Conservation (phyloP, 768 basidiomycete genomes). For the Udeniomyces megalosporus region DNA sequence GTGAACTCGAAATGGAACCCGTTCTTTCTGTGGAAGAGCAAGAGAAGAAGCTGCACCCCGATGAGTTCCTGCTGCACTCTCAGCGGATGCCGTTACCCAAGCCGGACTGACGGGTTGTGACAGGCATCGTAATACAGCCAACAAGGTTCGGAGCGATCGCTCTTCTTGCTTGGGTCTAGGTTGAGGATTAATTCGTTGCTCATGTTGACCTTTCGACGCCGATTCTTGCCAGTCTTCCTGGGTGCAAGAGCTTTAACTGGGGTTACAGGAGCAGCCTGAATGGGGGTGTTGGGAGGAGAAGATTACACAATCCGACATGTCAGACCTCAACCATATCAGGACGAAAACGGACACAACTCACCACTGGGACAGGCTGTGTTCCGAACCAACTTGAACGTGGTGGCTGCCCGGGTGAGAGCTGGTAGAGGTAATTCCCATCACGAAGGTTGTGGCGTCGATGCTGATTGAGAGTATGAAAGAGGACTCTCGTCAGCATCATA, state of each 20-base stretch:
- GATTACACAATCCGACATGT: no score
- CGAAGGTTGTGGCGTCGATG: not conserved
- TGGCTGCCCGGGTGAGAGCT: not conserved
- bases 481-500: constrained; percentile 6
- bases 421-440: constrained; percentile 14
- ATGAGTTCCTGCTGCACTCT: no score
- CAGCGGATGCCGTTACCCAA: no score
- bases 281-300: no score
- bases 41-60: no score
- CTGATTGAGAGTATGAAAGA: not conserved
- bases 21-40: not conserved
- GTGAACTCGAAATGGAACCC: constrained; percentile 88
- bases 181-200: constrained; percentile 87
- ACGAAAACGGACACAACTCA: not conserved
- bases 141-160: constrained; percentile 73
- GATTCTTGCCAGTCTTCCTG: constrained; percentile 11
- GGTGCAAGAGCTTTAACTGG: not conserved
- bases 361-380: not conserved
- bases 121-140: constrained; percentile 86
- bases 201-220: constrained; percentile 31
- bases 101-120: constrained; percentile 43
- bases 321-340: no score
- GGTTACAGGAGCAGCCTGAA: no score
- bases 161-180: constrained; percentile 41
- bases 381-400: not conserved